Evolutionary conservation across 2,329 filamentous ascomycete species (phyloP).

Genomic region (Chaetomiaceae sp.): DNA sequence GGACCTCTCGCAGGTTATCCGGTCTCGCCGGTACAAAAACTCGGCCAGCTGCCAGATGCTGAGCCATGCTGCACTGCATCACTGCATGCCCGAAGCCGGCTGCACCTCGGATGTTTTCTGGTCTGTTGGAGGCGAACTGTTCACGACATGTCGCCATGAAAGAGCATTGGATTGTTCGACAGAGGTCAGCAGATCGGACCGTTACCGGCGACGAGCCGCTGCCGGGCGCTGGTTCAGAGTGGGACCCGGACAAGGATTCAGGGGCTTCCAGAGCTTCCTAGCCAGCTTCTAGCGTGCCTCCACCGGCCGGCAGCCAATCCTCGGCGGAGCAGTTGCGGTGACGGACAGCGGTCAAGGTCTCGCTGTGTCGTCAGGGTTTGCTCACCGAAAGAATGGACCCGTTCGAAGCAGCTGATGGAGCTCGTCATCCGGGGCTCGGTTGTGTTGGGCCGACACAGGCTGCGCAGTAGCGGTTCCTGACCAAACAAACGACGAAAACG

Average conservation of each 20-base stretch:
- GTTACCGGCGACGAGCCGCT: conserved; percentile 19
- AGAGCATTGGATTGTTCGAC: too few relatives aligned
- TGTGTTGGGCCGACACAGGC: conserved; percentile 4
- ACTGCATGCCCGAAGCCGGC: too few relatives aligned
- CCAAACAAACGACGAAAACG: not conserved
- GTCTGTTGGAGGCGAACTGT: too few relatives aligned
- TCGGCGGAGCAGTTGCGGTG: conserved; percentile 12
- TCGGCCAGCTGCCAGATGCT: too few relatives aligned
- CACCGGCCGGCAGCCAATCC: conserved; percentile 19
- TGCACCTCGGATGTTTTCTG: too few relatives aligned
- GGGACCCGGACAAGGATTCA: conserved; percentile 5
- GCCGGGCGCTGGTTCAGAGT: conserved; percentile 3
- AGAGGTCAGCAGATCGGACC: conserved; percentile 21
- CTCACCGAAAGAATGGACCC: conserved; percentile 17
- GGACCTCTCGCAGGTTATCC: too few relatives aligned
- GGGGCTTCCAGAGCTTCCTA: not conserved
- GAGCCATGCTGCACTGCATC: too few relatives aligned
- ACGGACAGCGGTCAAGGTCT: conserved; percentile 16
- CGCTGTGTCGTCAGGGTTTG: conserved; percentile 13
- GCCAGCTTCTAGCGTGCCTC: conserved; percentile 17
- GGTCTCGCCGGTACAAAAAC: too few relatives aligned
- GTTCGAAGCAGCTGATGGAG: conserved; percentile 11
- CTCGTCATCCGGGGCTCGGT: conserved; percentile 17
- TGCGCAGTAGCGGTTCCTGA: conserved; percentile 3
- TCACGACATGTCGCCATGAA: too few relatives aligned